Conservation (phyloP, 305 asterid species). For the Solanum hybrid region DNA sequence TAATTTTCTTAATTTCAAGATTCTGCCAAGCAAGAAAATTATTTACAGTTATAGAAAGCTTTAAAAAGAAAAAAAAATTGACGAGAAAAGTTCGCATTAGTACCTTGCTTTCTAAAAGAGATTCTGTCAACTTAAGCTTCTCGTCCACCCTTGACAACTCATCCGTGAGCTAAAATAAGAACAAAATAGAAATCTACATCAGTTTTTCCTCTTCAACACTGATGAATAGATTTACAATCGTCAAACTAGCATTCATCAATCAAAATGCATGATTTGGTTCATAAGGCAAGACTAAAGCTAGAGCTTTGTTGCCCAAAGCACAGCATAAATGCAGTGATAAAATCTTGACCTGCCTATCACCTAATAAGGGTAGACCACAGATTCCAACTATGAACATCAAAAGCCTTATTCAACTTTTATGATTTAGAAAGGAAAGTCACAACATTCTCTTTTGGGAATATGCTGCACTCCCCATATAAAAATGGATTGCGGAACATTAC, state of each 20-base stretch:
- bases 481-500: background rate
- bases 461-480: background rate
- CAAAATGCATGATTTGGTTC: background rate
- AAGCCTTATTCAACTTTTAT: background rate
- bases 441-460: background rate
- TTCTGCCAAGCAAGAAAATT: constrained; percentile 38
- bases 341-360: background rate
- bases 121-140: constrained; percentile 88
- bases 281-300: background rate
- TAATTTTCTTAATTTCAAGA: constrained; percentile 95
- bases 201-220: constrained; percentile 17
- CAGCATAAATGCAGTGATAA: background rate
- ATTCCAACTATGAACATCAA: background rate
- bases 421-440: background rate
- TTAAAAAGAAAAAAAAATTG: background rate
- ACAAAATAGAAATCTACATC: constrained; percentile 10
- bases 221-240: background rate
- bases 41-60: background rate
- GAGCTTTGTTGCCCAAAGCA: background rate
- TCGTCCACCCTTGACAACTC: constrained; percentile 78
- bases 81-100: constrained; percentile 7
- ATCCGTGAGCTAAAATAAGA: constrained; percentile 58
- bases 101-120: constrained; percentile 93
- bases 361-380: background rate
- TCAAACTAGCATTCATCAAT: background rate